phyloP scores from a whole-genome alignment of 441 rosid species.

The Erodium chrysanthum region DNA sequence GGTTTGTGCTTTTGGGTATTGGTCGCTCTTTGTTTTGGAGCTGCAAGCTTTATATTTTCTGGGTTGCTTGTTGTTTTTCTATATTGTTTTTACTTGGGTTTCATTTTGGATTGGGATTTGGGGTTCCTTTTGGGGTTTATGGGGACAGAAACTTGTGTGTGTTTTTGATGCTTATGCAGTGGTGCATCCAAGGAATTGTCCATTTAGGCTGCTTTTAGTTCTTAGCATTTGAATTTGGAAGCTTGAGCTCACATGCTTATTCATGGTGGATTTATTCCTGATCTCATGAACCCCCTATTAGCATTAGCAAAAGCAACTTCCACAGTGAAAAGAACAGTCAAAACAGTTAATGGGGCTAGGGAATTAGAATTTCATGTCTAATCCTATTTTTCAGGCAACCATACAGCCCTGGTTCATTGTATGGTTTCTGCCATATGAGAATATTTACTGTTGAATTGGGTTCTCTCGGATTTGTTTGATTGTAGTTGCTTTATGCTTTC shows the following conservation, averaged over 20 bases:
- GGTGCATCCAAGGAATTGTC: conserved; percentile 8
- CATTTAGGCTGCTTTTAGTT: conserved; percentile 20
- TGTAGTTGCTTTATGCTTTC: conserved; percentile 8
- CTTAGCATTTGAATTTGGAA: conserved; percentile 9
- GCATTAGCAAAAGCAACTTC: background rate
- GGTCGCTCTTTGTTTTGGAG: conserved; percentile 4
- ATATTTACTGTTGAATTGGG: conserved; percentile 9
- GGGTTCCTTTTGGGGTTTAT: background rate
- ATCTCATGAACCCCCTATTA: background rate
- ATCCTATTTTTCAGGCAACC: conserved; percentile 9
- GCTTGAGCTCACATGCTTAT: conserved; percentile 7
- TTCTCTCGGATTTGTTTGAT: conserved; percentile 7
- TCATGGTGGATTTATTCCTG: background rate
- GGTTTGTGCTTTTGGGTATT: conserved; percentile 26
- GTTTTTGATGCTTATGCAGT: conserved; percentile 17
- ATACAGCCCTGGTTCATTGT: conserved; percentile 10
- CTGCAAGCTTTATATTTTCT: no score
- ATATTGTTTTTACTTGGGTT: no score
- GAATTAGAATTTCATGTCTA: conserved; percentile 8
- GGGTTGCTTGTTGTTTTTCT: no score
- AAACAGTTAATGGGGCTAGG: background rate
- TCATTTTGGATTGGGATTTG: background rate
- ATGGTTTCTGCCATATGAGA: conserved; percentile 11
- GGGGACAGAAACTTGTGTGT: background rate
- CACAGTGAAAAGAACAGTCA: conserved; percentile 1